Base-by-base conservation (phyloP, 1,284 basidiomycete genomes). In the Hemileia vastatrix region DNA sequence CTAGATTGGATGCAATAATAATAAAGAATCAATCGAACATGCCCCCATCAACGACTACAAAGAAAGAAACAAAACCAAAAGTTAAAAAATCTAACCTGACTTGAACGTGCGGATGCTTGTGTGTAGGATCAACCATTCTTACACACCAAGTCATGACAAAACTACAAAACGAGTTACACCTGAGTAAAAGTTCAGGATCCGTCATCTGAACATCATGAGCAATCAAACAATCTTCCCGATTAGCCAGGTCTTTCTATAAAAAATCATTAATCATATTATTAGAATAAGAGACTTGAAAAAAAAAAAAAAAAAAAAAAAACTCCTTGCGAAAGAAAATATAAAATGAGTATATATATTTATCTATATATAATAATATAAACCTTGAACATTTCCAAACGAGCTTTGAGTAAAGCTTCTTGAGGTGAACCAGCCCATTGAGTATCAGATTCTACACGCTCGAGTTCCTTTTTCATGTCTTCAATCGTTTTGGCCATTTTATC, bases 111-210 rank as follows among this genome's bases (percentile, higher is more conserved):
- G 95, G 95, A 72, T 97, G 90, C 31, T 79, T 76, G 67, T 86
- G 85, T 62, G 79, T 82, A 1, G 91, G 89, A 70, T 98, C 95
- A n/a, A 87, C 91, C 64, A 88, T 83, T 4, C 93, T 84, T 57
- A 97, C 87, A 18, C 98, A 80, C 94, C 94, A 99, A 0, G 88
- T 88, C 71, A 94, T 94, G 54, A 92, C 80, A 77, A 97, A 95
- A 68, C 84, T 87, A 24, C 84, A 84, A 77, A 95, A 97, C 6
- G 83, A 84, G 45, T 94, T 83, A 44, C 85, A 86, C 57, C 85
- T 82, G 70, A 86, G 83, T 27, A 90, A 81, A 63, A 95, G 83
- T 67, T 89, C 88, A 0, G 89, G 88, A 71, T 96, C 91, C 36
- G 87, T 80, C 1, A 99, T 81, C 70, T 93, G 91, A 0, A 86